A percentile compares a stretch with the other conserved stretches of the same genome.
phyloP scores from a whole-genome alignment of 768 basidiomycete genomes.

The Mycena polygramma region DNA sequence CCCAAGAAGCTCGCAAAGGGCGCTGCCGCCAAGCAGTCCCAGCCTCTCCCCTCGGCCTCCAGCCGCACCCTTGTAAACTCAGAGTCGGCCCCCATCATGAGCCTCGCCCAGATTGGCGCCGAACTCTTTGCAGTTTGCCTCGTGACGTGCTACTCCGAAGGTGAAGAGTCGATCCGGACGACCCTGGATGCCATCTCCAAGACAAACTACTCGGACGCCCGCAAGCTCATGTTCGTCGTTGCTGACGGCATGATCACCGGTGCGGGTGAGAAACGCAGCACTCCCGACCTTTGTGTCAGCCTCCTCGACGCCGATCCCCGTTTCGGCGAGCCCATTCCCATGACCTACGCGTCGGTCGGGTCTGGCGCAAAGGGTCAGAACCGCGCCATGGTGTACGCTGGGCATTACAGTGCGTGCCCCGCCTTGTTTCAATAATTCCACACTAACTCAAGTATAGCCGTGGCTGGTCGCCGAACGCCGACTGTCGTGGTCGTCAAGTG shows the following conservation, averaged over 20 bases:
- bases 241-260: conserved; percentile 99
- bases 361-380: conserved; percentile 92
- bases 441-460: conserved; percentile 56
- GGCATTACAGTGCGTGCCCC: conserved; percentile 91
- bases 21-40: conserved; percentile 54
- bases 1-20: conserved; percentile 65
- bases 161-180: conserved; percentile 89
- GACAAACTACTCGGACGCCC: conserved; percentile 91
- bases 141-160: conserved; percentile 98
- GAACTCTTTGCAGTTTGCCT: conserved; percentile 96
- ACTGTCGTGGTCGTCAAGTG: conserved; percentile 97
- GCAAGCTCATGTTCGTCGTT: conserved; percentile 94
- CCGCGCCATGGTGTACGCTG: conserved; percentile 98
- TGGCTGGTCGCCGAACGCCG: conserved; percentile 92
- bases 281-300: conserved; percentile 95
- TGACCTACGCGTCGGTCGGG: conserved; percentile 94
- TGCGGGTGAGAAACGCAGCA: conserved; percentile 94
- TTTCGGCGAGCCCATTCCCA: conserved; percentile 95
- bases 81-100: conserved; percentile 77
- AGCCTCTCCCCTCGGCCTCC: conserved; percentile 64
- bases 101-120: conserved; percentile 90
- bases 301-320: conserved; percentile 93
- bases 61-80: conserved; percentile 69
- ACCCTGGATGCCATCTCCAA: conserved; percentile 94
- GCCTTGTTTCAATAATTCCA: conserved; percentile 14